Evolutionary conservation across 257 asterid species (phyloP), one percentile per base, ranked within the genome.

Genomic region (Mentha longifolia): DNA sequence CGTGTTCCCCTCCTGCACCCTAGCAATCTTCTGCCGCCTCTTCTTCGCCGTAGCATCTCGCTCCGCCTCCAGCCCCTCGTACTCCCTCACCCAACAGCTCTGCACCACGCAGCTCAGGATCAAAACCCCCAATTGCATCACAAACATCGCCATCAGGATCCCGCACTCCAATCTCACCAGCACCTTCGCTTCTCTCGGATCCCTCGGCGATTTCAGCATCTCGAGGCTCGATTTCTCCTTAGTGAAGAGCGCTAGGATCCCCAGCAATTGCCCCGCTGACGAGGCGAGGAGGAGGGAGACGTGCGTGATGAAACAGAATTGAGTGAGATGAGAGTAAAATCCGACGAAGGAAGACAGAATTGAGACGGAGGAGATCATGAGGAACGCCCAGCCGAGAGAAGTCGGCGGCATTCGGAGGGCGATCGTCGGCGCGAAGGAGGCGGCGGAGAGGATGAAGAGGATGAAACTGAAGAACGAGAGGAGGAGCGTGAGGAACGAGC

Each of bases 131-230:
- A 92, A 16, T 28, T 92, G 94, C 92, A 86, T 65, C 67, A 84
- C 86, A 64, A 92, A 79, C 96, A 92, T 89, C 0, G 87, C 89
- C 92, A 89, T 79, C 80, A 89, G 50, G 43, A 80, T 70, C 84
- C 92, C 96, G 70, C 98, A 92, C 82, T 92, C 98, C 81, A 86
- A 3, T 64, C 98, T 84, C 61, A 81, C 89, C 77, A 92, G 39
- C 31, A 89, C 59, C 81, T 85, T 87, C 4, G 96, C 86, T 35
- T 92, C 98, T 45, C 81, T 71, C 0, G 90, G 90, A 19, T 88
- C 96, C 77, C 92, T 79, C 0, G 74, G 68, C 1, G 98, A 85
- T 45, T 51, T 77, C 3, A 92, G 60, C 85, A 78, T 76, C 12
- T 72, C 67, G 16, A 92, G 82, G 74, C 92, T 89, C 52, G 80